These are phyloP conservation scores for Immersiella caudata DNA, from an alignment of 495 filamentous ascomycete species.

Conservation along the genomic window DNA sequence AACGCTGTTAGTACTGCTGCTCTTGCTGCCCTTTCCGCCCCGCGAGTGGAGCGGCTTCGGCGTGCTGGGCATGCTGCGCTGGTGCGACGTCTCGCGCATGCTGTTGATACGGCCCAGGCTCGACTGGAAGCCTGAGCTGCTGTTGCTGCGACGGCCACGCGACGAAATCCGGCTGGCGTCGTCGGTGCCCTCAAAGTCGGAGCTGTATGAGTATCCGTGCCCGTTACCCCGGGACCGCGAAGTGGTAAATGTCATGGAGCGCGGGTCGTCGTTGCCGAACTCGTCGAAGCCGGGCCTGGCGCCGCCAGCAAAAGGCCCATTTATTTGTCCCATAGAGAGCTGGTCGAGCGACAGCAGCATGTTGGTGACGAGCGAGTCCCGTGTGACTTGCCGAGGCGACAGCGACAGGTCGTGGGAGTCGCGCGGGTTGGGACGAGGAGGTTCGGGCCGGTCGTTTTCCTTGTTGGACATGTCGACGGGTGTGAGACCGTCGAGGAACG, in stretches of 20 bases:
- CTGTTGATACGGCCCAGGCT: conserved; percentile 67
- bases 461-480: conserved; percentile 37
- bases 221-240: conserved; percentile 55
- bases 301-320: conserved; percentile 25
- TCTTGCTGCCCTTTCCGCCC: conserved; percentile 71
- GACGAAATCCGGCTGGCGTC: conserved; percentile 66
- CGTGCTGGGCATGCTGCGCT: conserved; percentile 41
- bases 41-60: conserved; percentile 47
- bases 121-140: conserved; percentile 71
- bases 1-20: conserved; percentile 66
- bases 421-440: conserved; percentile 41
- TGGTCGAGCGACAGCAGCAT: conserved; percentile 90
- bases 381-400: conserved; percentile 69
- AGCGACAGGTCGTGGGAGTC: conserved; percentile 91
- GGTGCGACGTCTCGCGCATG: conserved; percentile 50
- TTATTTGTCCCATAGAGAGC: conserved; percentile 61
- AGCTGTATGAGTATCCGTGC: conserved; percentile 75
- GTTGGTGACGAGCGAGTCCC: conserved; percentile 88
- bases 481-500: conserved; percentile 38
- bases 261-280: conserved; percentile 36
- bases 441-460: conserved; percentile 40
- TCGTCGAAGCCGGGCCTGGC: conserved; percentile 35
- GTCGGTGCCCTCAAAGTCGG: conserved; percentile 66
- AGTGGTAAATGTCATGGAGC: conserved; percentile 37
- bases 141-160: conserved; percentile 75